These are phyloP conservation scores for Malus sieversii DNA, from an alignment of 306 rosid species.

Conservation along the genomic window DNA sequence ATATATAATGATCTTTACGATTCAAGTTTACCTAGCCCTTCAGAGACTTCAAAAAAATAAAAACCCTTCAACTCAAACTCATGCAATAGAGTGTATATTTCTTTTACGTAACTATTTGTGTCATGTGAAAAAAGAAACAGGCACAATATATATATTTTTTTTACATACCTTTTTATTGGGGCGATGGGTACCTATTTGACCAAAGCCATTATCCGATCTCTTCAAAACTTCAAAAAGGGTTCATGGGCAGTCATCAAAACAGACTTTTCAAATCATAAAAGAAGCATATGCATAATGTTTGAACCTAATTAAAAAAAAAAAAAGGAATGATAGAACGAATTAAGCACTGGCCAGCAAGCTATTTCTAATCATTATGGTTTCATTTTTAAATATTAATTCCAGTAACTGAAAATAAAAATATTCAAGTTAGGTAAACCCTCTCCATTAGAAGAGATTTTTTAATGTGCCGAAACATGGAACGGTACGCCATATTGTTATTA, in stretches of 20 bases:
- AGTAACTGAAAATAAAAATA: not conserved
- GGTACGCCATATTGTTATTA: no score
- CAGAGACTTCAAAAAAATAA: not conserved
- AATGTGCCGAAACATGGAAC: no score
- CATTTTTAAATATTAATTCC: no score
- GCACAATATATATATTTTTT: no score
- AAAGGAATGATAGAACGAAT: constrained; percentile 18
- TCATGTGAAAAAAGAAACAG: not conserved
- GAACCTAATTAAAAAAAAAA: not conserved
- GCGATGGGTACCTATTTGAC: not conserved
- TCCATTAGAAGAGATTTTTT: no score
- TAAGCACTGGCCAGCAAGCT: constrained; percentile 12
- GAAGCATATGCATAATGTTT: not conserved
- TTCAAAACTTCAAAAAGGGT: not conserved
- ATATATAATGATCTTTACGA: not conserved
- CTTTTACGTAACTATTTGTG: not conserved
- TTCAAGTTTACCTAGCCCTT: not conserved
- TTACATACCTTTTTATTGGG: not conserved
- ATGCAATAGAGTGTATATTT: not conserved
- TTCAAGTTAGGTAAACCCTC: not conserved
- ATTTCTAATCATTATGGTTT: constrained; percentile 22
- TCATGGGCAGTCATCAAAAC: not conserved
- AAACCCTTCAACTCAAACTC: not conserved
- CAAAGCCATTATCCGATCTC: not conserved
- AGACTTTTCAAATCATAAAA: not conserved